Conservation (phyloP, 495 filamentous ascomycete species). For the Aspergillus cristatus region DNA sequence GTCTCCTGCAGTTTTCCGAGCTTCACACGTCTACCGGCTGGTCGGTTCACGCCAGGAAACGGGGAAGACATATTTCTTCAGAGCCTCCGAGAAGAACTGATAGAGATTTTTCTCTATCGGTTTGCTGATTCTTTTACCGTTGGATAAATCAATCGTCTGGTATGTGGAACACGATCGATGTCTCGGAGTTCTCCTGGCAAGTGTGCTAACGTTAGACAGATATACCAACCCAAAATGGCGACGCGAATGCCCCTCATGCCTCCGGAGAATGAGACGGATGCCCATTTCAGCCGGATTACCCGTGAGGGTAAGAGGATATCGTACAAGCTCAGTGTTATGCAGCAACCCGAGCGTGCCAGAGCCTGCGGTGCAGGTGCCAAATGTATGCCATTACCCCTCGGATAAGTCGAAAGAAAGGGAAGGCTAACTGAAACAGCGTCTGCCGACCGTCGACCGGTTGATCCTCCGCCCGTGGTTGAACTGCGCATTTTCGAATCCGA, state of each 20-base stretch:
- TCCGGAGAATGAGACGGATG: conserved; percentile 49
- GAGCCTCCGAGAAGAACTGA: no score
- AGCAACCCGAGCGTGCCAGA: conserved; percentile 91
- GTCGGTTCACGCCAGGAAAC: no score
- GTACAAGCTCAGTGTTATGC: conserved; percentile 79
- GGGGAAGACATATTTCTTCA: no score
- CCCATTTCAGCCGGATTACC: conserved; percentile 55
- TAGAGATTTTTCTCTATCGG: no score
- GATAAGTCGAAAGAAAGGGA: conserved; percentile 3
- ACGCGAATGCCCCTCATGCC: conserved; percentile 23
- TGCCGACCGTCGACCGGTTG: conserved; percentile 90
- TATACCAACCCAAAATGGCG: conserved; percentile 18
- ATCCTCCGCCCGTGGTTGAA: conserved; percentile 95
- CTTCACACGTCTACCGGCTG: no score
- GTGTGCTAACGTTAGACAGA: no score
- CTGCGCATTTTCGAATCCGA: conserved; percentile 78
- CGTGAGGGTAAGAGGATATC: conserved; percentile 72
- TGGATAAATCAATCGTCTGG: no score
- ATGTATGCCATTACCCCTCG: conserved; percentile 51
- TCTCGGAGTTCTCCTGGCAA: no score
- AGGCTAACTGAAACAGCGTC: conserved; percentile 52
- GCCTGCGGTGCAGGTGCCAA: conserved; percentile 94
- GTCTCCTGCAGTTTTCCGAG: no score
- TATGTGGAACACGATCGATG: no score
- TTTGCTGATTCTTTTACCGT: no score